Evolutionary conservation across 192 early-diverging fungal species (phyloP), one percentile per base, ranked within the genome.

Genomic region (Physocladia obscura): DNA sequence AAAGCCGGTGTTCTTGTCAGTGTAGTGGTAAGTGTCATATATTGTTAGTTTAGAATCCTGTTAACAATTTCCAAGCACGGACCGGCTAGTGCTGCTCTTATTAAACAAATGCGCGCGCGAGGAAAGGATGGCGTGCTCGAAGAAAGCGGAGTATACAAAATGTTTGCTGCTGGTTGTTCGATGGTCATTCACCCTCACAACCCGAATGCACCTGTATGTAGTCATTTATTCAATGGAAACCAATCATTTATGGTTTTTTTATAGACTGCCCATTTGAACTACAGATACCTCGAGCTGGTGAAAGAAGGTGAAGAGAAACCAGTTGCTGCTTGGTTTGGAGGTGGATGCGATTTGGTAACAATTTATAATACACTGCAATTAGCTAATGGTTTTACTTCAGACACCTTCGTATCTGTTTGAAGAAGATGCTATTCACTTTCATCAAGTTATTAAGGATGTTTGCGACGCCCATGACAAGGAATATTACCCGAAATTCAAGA

Each of bases 1-100:
- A 97, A 99, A 87, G 97, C 94, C 11, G 97, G 94, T n/a, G 97
- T 99, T 29, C 90, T 90, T 63, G 87, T 96, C 74, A 94, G 93
- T 13, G 81, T 94, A 48, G 91, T 99, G 11, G 63, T 62, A 24
- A 64, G 62, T 51, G 4, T 11, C 15, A 13, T 55, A 27, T 15
- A 22, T 26, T 55, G 52, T 22, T 55, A 13, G 52, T 27, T 55
- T 17, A n/a, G 8, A 8, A n/a, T n/a, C n/a, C n/a, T 44, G 8
- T 44, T 13, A 44, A n/a, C n/a, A n/a, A 13, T 44, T 44, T 44
- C 24, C 17, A 17, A 68, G 65, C 70, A 72, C 39, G 70, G 76
- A 8, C 74, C 74, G 22, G 79, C 79, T 8, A 82, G 81, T 8
- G 87, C 93, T 52, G 89, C 89, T 34, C 89, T 93, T 70, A 81